Percentiles rank a stretch among this genome's conserved stretches.
phyloP scores from a whole-genome alignment of 306 rosid genomes.

The Acacia acuminata region DNA sequence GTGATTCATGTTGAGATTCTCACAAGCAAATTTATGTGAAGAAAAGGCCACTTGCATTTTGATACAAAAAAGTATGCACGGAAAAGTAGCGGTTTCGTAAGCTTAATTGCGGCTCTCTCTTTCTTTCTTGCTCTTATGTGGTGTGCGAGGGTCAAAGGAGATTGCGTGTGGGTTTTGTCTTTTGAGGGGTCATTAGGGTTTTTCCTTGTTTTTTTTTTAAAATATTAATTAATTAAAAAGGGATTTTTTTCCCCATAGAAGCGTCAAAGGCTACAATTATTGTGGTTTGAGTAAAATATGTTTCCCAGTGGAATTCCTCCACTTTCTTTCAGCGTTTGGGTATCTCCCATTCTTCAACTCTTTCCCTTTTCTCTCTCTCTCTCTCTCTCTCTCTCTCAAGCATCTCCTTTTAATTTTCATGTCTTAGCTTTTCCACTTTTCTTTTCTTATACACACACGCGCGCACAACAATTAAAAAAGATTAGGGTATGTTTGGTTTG shows the following conservation, averaged over 20 bases:
- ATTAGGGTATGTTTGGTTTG: too few species aligned
- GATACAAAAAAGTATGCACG: neutral
- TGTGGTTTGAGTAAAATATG: constrained; percentile 59
- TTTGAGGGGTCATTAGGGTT: neutral
- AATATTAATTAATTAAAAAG: neutral
- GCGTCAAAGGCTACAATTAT: constrained; percentile 82
- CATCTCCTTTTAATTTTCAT: constrained; percentile 16
- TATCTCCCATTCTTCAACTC: neutral
- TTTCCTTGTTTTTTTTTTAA: neutral
- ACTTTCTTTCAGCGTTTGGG: neutral
- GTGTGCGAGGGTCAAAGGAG: constrained; percentile 65
- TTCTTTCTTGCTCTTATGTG: constrained; percentile 3
- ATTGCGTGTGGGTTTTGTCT: constrained; percentile 84
- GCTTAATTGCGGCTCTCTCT: constrained; percentile 70
- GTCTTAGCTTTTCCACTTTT: neutral
- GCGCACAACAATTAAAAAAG: too few species aligned
- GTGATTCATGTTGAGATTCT: constrained; percentile 44
- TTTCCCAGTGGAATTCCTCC: constrained; percentile 34
- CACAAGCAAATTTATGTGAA: constrained; percentile 38
- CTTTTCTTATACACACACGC: neutral
- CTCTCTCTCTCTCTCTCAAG: constrained; percentile 29
- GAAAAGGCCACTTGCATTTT: constrained; percentile 40
- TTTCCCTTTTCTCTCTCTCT: neutral
- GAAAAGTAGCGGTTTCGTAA: constrained; percentile 52
- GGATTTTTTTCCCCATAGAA: constrained; percentile 27